phyloP scores from a whole-genome alignment of 441 rosid species.

The Viola pubescens region DNA sequence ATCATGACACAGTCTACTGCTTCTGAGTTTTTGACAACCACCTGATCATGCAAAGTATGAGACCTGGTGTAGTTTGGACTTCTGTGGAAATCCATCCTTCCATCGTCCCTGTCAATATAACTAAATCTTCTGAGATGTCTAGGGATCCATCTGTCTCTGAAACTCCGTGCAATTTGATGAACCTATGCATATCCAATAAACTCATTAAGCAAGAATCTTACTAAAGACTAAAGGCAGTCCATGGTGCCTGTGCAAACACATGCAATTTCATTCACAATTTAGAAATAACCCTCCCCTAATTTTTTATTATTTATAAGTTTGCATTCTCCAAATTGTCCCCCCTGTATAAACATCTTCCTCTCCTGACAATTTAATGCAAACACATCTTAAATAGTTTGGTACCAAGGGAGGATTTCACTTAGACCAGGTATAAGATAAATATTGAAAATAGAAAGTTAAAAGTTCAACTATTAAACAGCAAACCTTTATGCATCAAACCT shows the following conservation, averaged over 20 bases:
- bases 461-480: no score
- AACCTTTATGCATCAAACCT: no score
- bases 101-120: constrained; percentile 56
- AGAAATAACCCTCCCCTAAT: no score
- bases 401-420: no score
- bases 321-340: no score
- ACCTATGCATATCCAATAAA: constrained; percentile 42
- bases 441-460: no score
- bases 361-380: no score
- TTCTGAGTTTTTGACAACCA: constrained; percentile 45
- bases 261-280: not conserved
- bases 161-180: constrained; percentile 87
- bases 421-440: no score
- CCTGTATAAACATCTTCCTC: no score
- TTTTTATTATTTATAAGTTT: no score
- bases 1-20: constrained; percentile 26
- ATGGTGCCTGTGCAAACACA: not conserved
- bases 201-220: constrained; percentile 6
- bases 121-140: constrained; percentile 45
- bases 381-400: no score
- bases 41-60: constrained; percentile 37
- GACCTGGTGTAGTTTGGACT: constrained; percentile 36
- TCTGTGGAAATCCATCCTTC: constrained; percentile 38
- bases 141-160: constrained; percentile 86
- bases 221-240: not conserved